phyloP scores from a whole-genome alignment of 495 filamentous ascomycete species.

The Gamarada debralockiae region DNA sequence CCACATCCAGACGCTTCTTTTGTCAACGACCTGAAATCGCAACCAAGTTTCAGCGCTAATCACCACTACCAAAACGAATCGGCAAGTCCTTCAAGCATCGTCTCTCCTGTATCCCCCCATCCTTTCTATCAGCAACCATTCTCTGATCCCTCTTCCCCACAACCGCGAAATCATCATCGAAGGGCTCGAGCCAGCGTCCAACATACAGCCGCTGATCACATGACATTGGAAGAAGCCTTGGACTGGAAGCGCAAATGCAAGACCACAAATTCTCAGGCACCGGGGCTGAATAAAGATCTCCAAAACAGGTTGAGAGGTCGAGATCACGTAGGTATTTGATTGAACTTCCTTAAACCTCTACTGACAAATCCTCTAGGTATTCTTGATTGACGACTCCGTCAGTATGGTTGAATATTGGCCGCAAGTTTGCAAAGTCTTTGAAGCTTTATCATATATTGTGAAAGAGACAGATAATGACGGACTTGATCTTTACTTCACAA shows the following conservation, averaged over 20 bases:
- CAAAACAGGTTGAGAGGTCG: conserved; percentile 19
- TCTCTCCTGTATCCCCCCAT: too few relatives aligned
- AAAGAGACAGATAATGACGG: conserved; percentile 28
- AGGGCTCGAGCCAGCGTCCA: background rate
- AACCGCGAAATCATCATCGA: background rate
- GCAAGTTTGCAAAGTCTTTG: conserved; percentile 24
- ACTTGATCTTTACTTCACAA: conserved; percentile 35
- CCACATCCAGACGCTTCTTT: too few relatives aligned
- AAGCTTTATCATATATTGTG: conserved; percentile 30
- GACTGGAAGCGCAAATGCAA: conserved; percentile 7
- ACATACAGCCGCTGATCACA: background rate
- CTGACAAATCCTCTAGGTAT: conserved; percentile 26
- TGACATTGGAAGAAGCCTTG: conserved; percentile 9
- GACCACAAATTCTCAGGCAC: background rate
- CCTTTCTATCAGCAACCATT: too few relatives aligned
- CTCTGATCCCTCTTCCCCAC: too few relatives aligned
- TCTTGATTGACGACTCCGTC: conserved; percentile 37
- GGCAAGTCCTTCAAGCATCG: too few relatives aligned
- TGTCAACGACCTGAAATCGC: too few relatives aligned
- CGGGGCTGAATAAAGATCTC: conserved; percentile 3
- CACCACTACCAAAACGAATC: too few relatives aligned
- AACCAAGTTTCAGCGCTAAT: too few relatives aligned
- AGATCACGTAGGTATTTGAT: conserved; percentile 20
- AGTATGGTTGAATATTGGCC: conserved; percentile 30
- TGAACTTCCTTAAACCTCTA: background rate